These are phyloP conservation scores for Alternaria burnsii DNA, from an alignment of 2,329 filamentous ascomycete species.

Conservation along the genomic window DNA sequence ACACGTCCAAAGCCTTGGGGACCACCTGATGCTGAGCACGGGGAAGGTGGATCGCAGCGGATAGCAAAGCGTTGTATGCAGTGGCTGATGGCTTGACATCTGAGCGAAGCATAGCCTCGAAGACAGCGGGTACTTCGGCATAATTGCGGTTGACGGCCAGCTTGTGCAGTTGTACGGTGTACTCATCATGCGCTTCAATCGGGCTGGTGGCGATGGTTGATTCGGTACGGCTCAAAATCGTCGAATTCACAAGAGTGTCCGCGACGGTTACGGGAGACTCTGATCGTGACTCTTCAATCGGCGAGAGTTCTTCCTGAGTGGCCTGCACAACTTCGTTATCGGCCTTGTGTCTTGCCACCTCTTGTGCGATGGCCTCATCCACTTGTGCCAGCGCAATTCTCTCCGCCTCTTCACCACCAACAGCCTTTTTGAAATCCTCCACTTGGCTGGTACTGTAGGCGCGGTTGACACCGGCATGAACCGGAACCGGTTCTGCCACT, in stretches of 20 bases:
- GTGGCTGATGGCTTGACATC: constrained; percentile 81
- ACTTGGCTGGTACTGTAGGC: constrained; percentile 64
- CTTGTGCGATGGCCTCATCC: constrained; percentile 82
- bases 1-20: constrained; percentile 91
- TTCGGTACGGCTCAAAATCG: constrained; percentile 38
- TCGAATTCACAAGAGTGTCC: constrained; percentile 39
- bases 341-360: constrained; percentile 70
- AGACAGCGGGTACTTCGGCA: constrained; percentile 87
- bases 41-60: constrained; percentile 84
- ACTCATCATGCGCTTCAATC: constrained; percentile 69
- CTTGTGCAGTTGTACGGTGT: constrained; percentile 79
- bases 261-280: constrained; percentile 44
- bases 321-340: constrained; percentile 53
- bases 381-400: constrained; percentile 77
- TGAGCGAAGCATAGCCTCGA: constrained; percentile 86
- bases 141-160: constrained; percentile 77
- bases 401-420: constrained; percentile 57
- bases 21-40: constrained; percentile 82
- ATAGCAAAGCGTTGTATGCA: constrained; percentile 91
- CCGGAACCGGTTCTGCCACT: constrained; percentile 36
- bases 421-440: constrained; percentile 67
- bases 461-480: constrained; percentile 53
- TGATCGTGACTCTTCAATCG: constrained; percentile 41
- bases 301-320: constrained; percentile 44
- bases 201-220: constrained; percentile 68